These are phyloP conservation scores for Pythium brassicae DNA, from an alignment of 352 stramenopile genomes.

Conservation along the genomic window DNA sequence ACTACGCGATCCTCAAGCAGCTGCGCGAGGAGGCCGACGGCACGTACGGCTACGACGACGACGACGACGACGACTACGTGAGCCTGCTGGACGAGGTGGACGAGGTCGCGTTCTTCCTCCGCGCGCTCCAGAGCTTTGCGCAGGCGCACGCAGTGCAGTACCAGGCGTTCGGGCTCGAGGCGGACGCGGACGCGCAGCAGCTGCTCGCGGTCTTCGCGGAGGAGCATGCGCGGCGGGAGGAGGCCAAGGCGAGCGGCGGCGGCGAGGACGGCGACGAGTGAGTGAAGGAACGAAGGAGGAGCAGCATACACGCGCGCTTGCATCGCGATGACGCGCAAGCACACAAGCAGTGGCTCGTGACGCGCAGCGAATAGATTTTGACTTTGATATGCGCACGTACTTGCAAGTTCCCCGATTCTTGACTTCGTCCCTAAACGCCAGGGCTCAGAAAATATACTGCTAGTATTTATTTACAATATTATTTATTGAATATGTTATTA, in stretches of 20 bases:
- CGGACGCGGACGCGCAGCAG: conserved; percentile 55
- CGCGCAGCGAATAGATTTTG: no score
- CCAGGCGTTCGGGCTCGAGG: conserved; percentile 53
- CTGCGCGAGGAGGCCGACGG: conserved; percentile 84
- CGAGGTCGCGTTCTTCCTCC: conserved; percentile 89
- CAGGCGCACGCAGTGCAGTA: conserved; percentile 52
- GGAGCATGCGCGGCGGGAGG: conserved; percentile 42
- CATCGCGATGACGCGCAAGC: no score
- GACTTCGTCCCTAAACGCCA: no score
- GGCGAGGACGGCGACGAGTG: not conserved
- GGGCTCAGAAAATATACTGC: no score
- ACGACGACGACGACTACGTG: conserved; percentile 94
- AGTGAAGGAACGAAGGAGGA: no score
- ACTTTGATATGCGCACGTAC: no score
- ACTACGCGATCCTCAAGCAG: conserved; percentile 93
- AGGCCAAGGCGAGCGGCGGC: conserved; percentile 16
- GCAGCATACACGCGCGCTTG: no score
- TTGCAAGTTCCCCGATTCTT: no score
- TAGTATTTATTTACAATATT: no score
- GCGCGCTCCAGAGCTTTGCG: conserved; percentile 79
- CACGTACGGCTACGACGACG: conserved; percentile 68
- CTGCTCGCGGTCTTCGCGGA: conserved; percentile 50
- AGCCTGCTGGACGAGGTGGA: conserved; percentile 92
- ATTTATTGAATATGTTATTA: no score
- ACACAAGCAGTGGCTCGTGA: no score